phyloP scores from a whole-genome alignment of 2,329 filamentous ascomycete genomes.

The Pestalotiopsis sp. region DNA sequence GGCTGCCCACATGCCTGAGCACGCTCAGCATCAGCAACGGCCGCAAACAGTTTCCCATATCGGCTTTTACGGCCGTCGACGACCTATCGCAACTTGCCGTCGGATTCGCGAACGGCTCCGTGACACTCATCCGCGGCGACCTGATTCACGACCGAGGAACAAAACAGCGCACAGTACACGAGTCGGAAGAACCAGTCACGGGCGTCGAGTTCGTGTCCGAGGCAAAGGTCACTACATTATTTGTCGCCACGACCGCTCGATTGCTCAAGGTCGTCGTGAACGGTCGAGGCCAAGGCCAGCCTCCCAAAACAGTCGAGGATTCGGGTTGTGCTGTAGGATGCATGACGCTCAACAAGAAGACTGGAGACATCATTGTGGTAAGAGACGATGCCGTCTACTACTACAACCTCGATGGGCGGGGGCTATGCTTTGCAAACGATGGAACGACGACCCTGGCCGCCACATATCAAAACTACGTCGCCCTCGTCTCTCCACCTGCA shows the following conservation, averaged over 20 bases:
- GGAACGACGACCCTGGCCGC: conserved; percentile 82
- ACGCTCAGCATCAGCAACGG: conserved; percentile 87
- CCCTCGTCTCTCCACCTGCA: conserved; percentile 77
- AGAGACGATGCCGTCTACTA: conserved; percentile 95
- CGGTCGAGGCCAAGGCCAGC: conserved; percentile 85
- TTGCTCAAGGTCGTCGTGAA: conserved; percentile 87
- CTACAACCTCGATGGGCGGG: conserved; percentile 83
- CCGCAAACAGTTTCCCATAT: conserved; percentile 91
- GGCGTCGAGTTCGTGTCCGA: conserved; percentile 77
- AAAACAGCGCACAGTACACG: conserved; percentile 91
- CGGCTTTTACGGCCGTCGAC: conserved; percentile 83
- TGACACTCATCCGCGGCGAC: conserved; percentile 91
- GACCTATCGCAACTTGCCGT: conserved; percentile 92
- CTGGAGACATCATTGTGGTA: conserved; percentile 86
- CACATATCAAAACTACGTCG: conserved; percentile 83
- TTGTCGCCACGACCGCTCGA: conserved; percentile 87
- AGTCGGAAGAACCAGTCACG: conserved; percentile 95
- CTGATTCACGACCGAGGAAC: conserved; percentile 93
- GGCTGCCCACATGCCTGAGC: conserved; percentile 83
- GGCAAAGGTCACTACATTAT: conserved; percentile 71
- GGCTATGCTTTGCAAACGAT: conserved; percentile 88
- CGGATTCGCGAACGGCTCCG: conserved; percentile 92
- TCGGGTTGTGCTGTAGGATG: conserved; percentile 90
- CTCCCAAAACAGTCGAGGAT: conserved; percentile 87
- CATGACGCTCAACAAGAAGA: conserved; percentile 82